Conservation (phyloP, 139 green algal species). For the Mychonastes homosphaera region DNA sequence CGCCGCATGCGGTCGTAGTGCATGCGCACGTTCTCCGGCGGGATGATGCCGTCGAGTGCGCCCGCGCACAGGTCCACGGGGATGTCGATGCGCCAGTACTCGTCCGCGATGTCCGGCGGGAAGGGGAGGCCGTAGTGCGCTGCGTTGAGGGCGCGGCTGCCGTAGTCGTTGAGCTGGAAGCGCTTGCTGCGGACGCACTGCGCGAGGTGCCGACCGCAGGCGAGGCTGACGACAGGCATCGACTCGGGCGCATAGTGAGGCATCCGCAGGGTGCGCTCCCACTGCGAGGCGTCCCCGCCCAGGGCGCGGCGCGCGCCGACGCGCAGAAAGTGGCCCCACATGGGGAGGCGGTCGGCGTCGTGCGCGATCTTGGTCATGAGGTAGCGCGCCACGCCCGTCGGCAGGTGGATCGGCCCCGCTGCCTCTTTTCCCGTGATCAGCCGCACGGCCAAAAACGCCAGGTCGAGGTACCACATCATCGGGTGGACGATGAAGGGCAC, state of each 20-base stretch:
- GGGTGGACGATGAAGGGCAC: conserved; percentile 12
- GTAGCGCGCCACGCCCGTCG: conserved; percentile 6
- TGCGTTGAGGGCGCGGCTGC: conserved; percentile 42
- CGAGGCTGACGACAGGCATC: conserved; percentile 69
- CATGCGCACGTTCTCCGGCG: conserved; percentile 35
- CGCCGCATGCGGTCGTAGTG: conserved; percentile 53
- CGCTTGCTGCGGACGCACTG: conserved; percentile 34
- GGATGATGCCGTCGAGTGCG: conserved; percentile 66
- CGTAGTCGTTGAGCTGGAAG: conserved; percentile 85
- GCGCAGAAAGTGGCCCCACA: conserved; percentile 18
- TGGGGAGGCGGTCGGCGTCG: conserved; percentile 16
- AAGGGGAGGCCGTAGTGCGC: conserved; percentile 45
- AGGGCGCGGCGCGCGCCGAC: not conserved
- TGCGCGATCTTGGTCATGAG: conserved; percentile 19
- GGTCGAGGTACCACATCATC: not conserved
- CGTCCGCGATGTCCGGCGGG: conserved; percentile 56
- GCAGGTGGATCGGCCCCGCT: conserved; percentile 6
- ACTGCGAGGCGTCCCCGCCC: conserved; percentile 38
- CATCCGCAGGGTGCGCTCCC: conserved; percentile 71
- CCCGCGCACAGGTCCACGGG: conserved; percentile 82
- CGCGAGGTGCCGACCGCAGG: conserved; percentile 15
- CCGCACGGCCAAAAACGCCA: conserved; percentile 4
- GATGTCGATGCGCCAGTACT: conserved; percentile 58
- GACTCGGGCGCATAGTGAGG: conserved; percentile 72
- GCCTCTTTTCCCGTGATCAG: conserved; percentile 1